Conservation (phyloP, 2,329 filamentous ascomycete species). For the Clonostachys byssicola region DNA sequence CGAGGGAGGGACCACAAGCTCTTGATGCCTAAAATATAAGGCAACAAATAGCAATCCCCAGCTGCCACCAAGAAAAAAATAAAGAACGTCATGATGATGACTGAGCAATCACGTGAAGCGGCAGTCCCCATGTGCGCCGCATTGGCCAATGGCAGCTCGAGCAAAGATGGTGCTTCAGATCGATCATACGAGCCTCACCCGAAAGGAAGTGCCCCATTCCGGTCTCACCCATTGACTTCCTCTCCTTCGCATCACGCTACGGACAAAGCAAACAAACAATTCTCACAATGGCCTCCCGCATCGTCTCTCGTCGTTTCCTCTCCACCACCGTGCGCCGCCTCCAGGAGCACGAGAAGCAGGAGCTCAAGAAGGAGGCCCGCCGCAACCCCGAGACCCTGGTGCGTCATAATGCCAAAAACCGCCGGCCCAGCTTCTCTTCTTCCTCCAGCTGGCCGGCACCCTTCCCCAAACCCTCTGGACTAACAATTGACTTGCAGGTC, state of each 20-base stretch:
- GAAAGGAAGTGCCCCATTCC: constrained; percentile 2
- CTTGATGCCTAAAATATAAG: too few relatives aligned
- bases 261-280: constrained; percentile 9
- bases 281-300: constrained; percentile 49
- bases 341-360: constrained; percentile 34
- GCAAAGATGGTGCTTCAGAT: constrained; percentile 13
- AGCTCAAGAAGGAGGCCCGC: constrained; percentile 55
- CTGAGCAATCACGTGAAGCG: neutral
- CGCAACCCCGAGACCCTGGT: constrained; percentile 42
- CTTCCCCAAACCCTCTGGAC: constrained; percentile 7
- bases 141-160: constrained; percentile 6
- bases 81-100: neutral
- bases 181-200: constrained; percentile 19
- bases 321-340: constrained; percentile 49
- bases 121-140: neutral
- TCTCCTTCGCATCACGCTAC: neutral
- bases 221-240: constrained; percentile 4
- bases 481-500: constrained; percentile 52
- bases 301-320: constrained; percentile 49
- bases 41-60: too few relatives aligned
- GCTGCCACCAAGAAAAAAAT: too few relatives aligned
- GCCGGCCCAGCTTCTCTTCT: neutral
- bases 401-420: constrained; percentile 26
- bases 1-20: too few relatives aligned
- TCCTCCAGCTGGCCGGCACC: neutral